Evolutionary conservation across 2,329 filamentous ascomycete species (phyloP), one percentile per base, ranked within the genome.

Genomic region (Fusarium sterilihyphosum): DNA sequence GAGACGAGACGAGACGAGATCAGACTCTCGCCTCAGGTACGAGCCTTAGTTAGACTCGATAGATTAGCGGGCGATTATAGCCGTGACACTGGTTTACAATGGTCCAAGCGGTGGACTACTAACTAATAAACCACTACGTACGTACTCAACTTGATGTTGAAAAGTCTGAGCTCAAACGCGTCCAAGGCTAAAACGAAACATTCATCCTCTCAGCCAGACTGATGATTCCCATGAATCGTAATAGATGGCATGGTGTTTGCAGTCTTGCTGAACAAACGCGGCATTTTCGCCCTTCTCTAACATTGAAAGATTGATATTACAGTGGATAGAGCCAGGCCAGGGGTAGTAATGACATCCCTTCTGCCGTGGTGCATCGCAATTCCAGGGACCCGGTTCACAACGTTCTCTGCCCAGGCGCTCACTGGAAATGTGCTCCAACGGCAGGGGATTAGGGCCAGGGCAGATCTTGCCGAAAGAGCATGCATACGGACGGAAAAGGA

Each of bases 321-420:
- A 38, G 58, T 58, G 46, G 50, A 35, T 40, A 69, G 33, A 68
- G 33, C 24, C 50, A 52, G 54, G 50, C 24, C 50, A 52, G 56
- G 50, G 50, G 49, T 41, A 43, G 35, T 20, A 58, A 46, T 41
- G 37, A 33, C 20, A 33, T 54, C 56, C 20, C 40, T 59, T 29
- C 54, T 44, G 38, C 40, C 33, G 26, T 67, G 57, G 57, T 59
- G 41, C 40, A 40, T 65, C 50, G 24, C 57, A 70, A 61, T 73
- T 46, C 65, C 70, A 73, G 54, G 70, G 70, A 70, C 70, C 70
- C 70, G 70, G 65, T 73, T 70, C 47, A 26, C 59, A 65, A 44
- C 50, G 35, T 35, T 49, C n/a, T 38, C 24, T 38, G 10, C 43
- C 35, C 38, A 43, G 40, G 31, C n/a, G 18, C 40, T 67, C 40